Percentiles rank a stretch among this genome's conserved stretches.
These are phyloP conservation scores for Aspergillus transmontanensis DNA, from an alignment of 2,329 filamentous ascomycete species.

Conservation along the genomic window DNA sequence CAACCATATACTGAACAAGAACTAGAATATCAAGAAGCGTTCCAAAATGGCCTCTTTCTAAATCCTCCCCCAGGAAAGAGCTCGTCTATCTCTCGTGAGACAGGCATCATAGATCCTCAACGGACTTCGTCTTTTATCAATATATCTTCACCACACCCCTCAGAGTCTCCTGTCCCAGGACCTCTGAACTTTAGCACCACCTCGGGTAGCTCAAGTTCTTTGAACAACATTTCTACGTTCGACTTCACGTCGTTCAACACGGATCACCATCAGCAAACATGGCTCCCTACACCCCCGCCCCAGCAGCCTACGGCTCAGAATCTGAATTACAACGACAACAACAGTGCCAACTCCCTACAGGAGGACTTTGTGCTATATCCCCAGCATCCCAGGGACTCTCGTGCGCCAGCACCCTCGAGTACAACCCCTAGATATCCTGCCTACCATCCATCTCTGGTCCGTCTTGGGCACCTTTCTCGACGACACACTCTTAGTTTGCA, in stretches of 20 bases:
- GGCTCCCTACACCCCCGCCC: conserved; percentile 49
- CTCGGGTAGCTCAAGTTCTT: conserved; percentile 47
- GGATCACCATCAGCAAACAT: conserved; percentile 52
- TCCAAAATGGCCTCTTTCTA: conserved; percentile 46
- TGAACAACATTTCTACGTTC: conserved; percentile 40
- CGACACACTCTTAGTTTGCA: conserved; percentile 40
- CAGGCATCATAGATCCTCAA: conserved; percentile 45
- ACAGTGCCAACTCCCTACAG: conserved; percentile 34
- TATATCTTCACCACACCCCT: conserved; percentile 35
- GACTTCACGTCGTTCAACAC: conserved; percentile 52
- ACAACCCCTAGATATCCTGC: conserved; percentile 40
- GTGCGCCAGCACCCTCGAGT: conserved; percentile 38
- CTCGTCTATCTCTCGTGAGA: conserved; percentile 41
- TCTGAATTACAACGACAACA: conserved; percentile 34
- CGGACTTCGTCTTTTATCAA: conserved; percentile 29
- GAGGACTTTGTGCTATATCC: conserved; percentile 52
- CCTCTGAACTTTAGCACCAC: conserved; percentile 50
- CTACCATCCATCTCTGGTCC: conserved; percentile 37
- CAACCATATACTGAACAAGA: conserved; percentile 14
- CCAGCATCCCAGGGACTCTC: conserved; percentile 39
- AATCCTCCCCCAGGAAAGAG: conserved; percentile 30
- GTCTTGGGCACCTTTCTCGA: conserved; percentile 36
- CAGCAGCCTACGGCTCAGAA: conserved; percentile 46
- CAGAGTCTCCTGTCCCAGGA: conserved; percentile 48
- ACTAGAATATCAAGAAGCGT: conserved; percentile 24